Percentiles rank a stretch among this genome's conserved stretches.
Evolutionary conservation across 1,284 basidiomycete genomes (phyloP).

Genomic region (Irpex sp.): DNA sequence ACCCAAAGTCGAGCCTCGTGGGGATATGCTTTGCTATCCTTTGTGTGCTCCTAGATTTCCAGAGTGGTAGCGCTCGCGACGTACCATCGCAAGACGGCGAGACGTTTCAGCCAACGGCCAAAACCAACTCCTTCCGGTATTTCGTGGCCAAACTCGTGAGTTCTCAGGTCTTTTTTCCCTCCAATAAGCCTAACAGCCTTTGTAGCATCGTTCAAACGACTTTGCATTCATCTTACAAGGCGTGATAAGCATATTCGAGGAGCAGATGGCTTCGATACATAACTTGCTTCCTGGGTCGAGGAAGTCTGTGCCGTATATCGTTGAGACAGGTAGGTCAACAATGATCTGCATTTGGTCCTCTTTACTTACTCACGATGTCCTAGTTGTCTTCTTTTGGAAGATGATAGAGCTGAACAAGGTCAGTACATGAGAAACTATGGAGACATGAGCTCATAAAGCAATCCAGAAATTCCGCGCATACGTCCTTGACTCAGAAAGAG

Average conservation of each 20-base stretch:
- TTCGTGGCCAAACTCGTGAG: slow-evolving; percentile 84
- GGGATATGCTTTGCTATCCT: slow-evolving; percentile 73
- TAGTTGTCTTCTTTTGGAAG: slow-evolving; percentile 88
- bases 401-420: slow-evolving; percentile 90
- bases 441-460: not conserved
- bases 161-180: slow-evolving; percentile 6
- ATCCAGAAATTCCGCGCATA: slow-evolving; percentile 81
- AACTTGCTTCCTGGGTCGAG: slow-evolving; percentile 80
- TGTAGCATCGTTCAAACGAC: slow-evolving; percentile 83
- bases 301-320: slow-evolving; percentile 76
- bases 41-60: slow-evolving; percentile 78
- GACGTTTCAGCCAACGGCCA: slow-evolving; percentile 49
- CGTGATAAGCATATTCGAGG: slow-evolving; percentile 65
- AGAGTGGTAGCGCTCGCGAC: slow-evolving; percentile 69
- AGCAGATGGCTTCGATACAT: slow-evolving; percentile 70
- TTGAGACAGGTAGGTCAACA: slow-evolving; percentile 65
- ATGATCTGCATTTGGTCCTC: slow-evolving; percentile 8
- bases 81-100: slow-evolving; percentile 35
- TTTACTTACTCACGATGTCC: not conserved
- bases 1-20: slow-evolving; percentile 68
- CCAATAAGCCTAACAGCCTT: too few species aligned
- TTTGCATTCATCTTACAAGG: slow-evolving; percentile 82
- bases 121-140: slow-evolving; percentile 86
- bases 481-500: slow-evolving; percentile 76
- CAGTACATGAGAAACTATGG: slow-evolving; percentile 7